Percentiles rank a stretch among this genome's conserved stretches.
phyloP scores from a whole-genome alignment of 129 eudicot species.

The Artemisia annua region DNA sequence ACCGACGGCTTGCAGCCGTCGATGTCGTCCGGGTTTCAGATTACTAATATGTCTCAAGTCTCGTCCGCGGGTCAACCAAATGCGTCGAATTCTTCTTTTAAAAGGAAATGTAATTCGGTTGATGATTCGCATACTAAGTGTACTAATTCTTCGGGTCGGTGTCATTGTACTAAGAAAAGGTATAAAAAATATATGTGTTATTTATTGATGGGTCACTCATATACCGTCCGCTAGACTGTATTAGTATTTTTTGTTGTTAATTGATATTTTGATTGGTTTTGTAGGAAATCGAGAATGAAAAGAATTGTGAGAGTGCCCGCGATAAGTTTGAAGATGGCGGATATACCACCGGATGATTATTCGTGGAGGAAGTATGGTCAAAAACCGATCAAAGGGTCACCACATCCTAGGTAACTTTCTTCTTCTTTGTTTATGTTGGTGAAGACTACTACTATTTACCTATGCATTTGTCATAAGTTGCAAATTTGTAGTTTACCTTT shows the following conservation, averaged over 20 bases:
- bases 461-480: too few relatives aligned
- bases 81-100: constrained; percentile 66
- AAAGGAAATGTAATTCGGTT: constrained; percentile 79
- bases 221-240: too few relatives aligned
- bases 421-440: neutral
- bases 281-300: constrained; percentile 78
- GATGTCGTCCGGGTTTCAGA: constrained; percentile 88
- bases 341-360: constrained; percentile 95
- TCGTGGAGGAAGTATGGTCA: constrained; percentile 99
- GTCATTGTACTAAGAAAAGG: constrained; percentile 93
- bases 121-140: constrained; percentile 73
- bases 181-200: constrained; percentile 1
- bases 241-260: neutral
- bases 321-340: constrained; percentile 88
- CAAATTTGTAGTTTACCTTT: too few relatives aligned
- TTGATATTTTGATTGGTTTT: neutral
- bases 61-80: constrained; percentile 80
- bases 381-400: constrained; percentile 98
- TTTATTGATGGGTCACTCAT: neutral
- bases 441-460: neutral
- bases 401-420: constrained; percentile 76
- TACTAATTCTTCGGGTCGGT: constrained; percentile 63
- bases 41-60: constrained; percentile 69
- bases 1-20: constrained; percentile 78
- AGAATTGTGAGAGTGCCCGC: constrained; percentile 90